Evolutionary conservation across 2,329 filamentous ascomycete species (phyloP), one percentile per base, ranked within the genome.

Genomic region (Diaporthe ilicicola): DNA sequence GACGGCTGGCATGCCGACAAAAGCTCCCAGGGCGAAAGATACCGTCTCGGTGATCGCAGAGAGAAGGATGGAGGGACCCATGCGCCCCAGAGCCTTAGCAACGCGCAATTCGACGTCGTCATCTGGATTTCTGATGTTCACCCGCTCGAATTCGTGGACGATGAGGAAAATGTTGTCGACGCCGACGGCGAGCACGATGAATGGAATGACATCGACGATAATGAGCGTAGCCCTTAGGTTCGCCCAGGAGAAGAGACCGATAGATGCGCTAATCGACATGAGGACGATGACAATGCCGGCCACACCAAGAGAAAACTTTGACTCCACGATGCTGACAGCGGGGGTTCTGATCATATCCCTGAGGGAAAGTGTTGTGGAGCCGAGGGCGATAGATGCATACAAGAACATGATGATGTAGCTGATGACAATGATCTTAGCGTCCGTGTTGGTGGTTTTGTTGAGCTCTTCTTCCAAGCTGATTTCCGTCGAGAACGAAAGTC

Each of bases 101-200:
- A 98, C 91, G 32, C 96, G 90, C 77, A 95, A 91, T 75, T 97
- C 93, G 2, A 99, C 92, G 80, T 92, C 88, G 73, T 95, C 92
- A 77, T 98, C 95, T 0, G 95, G 94, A 77, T 97, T 93, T 80
- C 92, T 97, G 75, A 94, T 84, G 77, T 99, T 99, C 79, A 98
- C 93, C 37, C 96, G 89, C 79, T 99, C 96, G 72, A 99, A 97
- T 81, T 99, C 96, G 81, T 99, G 96, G 0, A 99, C 96, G 71
- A 99, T 97, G 69, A 99, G 85, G 83, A 99, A 99, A 77, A 99
- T 98, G 78, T 99, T 99, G 86, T 99, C 96, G 3, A 99, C 97
- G 55, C 96, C 96, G 34, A 99, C 95, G 15, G 96, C 96, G 24
- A 99, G 85, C 12, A 99, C 95, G 74, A 99, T 91, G 81, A 99